Base-by-base conservation (phyloP, 345 rosid genomes). In the Carallia pectinifolia region DNA sequence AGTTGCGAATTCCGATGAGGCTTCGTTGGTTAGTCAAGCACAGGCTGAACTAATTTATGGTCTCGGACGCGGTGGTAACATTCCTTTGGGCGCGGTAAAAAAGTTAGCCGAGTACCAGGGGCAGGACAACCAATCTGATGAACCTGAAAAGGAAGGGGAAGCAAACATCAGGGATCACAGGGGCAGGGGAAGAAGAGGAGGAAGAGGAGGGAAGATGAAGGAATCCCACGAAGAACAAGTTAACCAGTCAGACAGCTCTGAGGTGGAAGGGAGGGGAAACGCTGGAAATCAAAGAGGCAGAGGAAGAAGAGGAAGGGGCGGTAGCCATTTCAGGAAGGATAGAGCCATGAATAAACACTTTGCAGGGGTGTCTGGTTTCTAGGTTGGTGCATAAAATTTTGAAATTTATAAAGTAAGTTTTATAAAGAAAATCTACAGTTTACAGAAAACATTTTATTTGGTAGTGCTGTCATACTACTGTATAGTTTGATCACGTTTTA, bases 31-130 rank as follows among this genome's bases (percentile, higher is more conserved):
- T 47, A 84, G 67, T 31, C 87, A 85, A 79, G 87, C 83, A 16
- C 96, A 92, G 62, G 73, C 54, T 74, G 99, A 82, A 33, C 58
- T 81, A 74, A 95, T 95, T 67, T 58, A 77, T 71, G 97, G 99
- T 23, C 90, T 92, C 50, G 99, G 99, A 34, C 89, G 88, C 0
- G 99, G 99, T 67, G 98, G 99, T 66, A 95, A 95, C 76, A 68
- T 82, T 68, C 99, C 97, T 34, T 71, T 82, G 7, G 97, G 98
- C 15, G 91, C 97, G 10, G 84, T 77, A n/a, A 88, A 74, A 76
- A 88, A 84, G 81, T 80, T 89, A 77, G 77, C 61, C 19, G 93
- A 92, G 75, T 47, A 63, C 58, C 73, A 72, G 53, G 76, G 64
- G 48, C 61, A 63, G 56, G 70, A 69, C 48, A 65, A 67, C 53